Evolutionary conservation across 2,329 filamentous ascomycete genomes (phyloP).

Genomic region (Aspergillus brunneoviolaceus): DNA sequence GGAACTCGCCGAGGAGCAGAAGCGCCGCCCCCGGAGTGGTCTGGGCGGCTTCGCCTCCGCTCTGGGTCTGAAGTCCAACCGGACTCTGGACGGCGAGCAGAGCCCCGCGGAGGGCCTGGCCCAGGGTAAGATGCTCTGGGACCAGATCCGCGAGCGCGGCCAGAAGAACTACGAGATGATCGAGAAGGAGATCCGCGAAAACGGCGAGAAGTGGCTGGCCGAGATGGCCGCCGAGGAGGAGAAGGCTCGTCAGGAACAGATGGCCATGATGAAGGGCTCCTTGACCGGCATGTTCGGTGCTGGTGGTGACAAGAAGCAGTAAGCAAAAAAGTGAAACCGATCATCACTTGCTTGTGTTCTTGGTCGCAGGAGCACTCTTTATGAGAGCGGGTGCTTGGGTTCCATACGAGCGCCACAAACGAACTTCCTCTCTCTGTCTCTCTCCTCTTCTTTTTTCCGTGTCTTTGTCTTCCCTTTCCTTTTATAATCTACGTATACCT

Average conservation of each 20-base stretch:
- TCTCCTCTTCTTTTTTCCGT: conserved; percentile 7
- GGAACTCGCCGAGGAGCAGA: conserved; percentile 67
- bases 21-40: conserved; percentile 59
- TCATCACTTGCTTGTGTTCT: background rate
- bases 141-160: conserved; percentile 87
- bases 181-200: conserved; percentile 86
- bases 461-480: conserved; percentile 10
- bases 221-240: conserved; percentile 88
- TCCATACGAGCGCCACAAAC: conserved; percentile 4
- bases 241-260: conserved; percentile 83
- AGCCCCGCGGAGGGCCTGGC: conserved; percentile 73
- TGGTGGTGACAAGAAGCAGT: conserved; percentile 29
- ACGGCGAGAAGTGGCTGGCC: conserved; percentile 93
- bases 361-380: background rate
- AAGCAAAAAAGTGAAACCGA: conserved; percentile 3
- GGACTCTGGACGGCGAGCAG: conserved; percentile 64
- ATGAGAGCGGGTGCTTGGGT: background rate
- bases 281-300: conserved; percentile 60
- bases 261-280: conserved; percentile 86
- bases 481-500: conserved; percentile 20
- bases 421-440: conserved; percentile 10
- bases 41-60: conserved; percentile 69
- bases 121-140: conserved; percentile 95
- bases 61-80: conserved; percentile 73
- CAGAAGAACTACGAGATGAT: conserved; percentile 85